phyloP scores from a whole-genome alignment of 331 rosid genomes.

The Rosa hybrid region DNA sequence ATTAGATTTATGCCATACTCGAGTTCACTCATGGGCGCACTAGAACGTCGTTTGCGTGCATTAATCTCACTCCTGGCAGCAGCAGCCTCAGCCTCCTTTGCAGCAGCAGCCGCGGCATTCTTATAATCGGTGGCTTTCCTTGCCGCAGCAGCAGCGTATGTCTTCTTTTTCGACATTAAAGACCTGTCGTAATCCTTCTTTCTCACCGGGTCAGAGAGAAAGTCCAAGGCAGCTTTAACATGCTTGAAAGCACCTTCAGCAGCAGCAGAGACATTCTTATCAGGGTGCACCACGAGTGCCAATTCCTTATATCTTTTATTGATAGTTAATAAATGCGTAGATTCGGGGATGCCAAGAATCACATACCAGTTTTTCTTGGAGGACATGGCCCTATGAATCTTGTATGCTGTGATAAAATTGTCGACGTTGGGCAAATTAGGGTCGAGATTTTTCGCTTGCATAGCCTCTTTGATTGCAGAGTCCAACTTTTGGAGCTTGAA shows the following conservation, averaged over 20 bases:
- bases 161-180: neutral
- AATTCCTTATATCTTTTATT: neutral
- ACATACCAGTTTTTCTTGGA: neutral
- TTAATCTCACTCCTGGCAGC: neutral
- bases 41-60: neutral
- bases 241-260: slow-evolving; percentile 2
- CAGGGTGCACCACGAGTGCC: neutral
- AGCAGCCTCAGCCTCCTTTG: neutral
- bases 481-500: neutral
- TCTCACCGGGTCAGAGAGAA: neutral
- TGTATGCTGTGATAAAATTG: neutral
- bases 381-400: neutral
- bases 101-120: neutral
- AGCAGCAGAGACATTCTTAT: neutral
- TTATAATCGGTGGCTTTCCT: neutral
- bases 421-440: neutral
- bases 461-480: neutral
- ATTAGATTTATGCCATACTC: neutral
- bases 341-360: neutral
- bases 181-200: neutral
- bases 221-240: neutral
- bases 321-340: neutral
- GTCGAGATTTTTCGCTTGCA: neutral
- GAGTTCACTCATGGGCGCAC: neutral
- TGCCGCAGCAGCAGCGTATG: neutral